These are phyloP conservation scores for Suillus weaverae DNA, from an alignment of 768 basidiomycete genomes.

Conservation along the genomic window DNA sequence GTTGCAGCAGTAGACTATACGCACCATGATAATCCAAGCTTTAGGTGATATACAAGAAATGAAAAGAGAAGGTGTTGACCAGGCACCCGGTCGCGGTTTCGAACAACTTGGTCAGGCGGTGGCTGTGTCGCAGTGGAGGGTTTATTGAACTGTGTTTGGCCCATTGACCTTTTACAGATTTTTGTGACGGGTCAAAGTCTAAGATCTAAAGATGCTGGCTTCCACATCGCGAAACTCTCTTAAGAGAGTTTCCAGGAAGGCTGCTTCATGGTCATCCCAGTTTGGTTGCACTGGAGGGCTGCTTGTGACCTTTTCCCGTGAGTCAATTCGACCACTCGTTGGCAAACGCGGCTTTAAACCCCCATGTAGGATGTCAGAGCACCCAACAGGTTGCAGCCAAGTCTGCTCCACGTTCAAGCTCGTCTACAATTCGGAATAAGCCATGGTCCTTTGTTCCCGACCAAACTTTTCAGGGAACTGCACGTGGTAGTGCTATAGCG, in stretches of 20 bases:
- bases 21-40: constrained; percentile 27
- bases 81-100: constrained; percentile 9
- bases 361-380: constrained; percentile 6
- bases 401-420: not conserved
- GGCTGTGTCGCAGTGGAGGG: constrained; percentile 22
- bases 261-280: constrained; percentile 2
- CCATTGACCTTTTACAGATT: constrained; percentile 6
- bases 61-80: constrained; percentile 3
- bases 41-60: constrained; percentile 20
- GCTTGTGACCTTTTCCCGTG: constrained; percentile 1
- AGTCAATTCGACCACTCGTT: not conserved
- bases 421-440: constrained; percentile 14
- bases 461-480: constrained; percentile 24
- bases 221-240: constrained; percentile 23
- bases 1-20: constrained; percentile 5
- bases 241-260: constrained; percentile 9
- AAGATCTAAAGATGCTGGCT: constrained; percentile 19
- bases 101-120: constrained; percentile 12
- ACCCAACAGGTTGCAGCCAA: constrained; percentile 1
- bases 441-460: constrained; percentile 32
- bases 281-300: not conserved
- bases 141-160: constrained; percentile 14
- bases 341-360: not conserved
- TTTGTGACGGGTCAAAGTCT: constrained; percentile 5
- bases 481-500: constrained; percentile 21